Evolutionary conservation across 306 rosid species (phyloP).

Genomic region (Cicer arietinum): DNA sequence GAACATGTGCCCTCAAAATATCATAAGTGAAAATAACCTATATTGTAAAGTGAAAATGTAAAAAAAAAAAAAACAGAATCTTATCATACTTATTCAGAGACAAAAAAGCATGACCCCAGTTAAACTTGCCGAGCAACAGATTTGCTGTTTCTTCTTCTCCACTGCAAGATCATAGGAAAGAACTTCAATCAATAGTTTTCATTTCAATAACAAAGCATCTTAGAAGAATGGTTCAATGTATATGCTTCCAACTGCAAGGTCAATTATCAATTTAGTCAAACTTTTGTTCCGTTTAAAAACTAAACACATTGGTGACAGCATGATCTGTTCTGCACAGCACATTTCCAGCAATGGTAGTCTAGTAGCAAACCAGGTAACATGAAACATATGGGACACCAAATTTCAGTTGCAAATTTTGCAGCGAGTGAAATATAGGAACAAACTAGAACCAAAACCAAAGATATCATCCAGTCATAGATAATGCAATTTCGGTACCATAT

Average conservation of each 20-base stretch:
- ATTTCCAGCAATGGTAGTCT: background rate
- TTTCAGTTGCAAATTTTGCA: background rate
- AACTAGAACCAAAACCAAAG: slow-evolving; percentile 12
- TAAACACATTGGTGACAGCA: slow-evolving; percentile 35
- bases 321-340: slow-evolving; percentile 28
- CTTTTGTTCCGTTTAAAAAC: slow-evolving; percentile 23
- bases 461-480: slow-evolving; percentile 25
- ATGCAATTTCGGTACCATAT: slow-evolving; percentile 67
- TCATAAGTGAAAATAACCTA: slow-evolving; percentile 14
- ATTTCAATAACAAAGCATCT: slow-evolving; percentile 33
- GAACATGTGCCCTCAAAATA: background rate
- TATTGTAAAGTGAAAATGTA: slow-evolving; percentile 4
- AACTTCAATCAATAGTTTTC: slow-evolving; percentile 25
- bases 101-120: slow-evolving; percentile 95
- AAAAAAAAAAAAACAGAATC: slow-evolving; percentile 4
- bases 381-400: slow-evolving; percentile 29
- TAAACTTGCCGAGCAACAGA: slow-evolving; percentile 86
- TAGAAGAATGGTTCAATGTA: slow-evolving; percentile 8
- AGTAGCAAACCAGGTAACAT: slow-evolving; percentile 21
- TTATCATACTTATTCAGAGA: slow-evolving; percentile 77
- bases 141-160: slow-evolving; percentile 95
- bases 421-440: slow-evolving; percentile 1
- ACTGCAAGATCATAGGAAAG: slow-evolving; percentile 56
- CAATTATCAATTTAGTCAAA: slow-evolving; percentile 21
- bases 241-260: slow-evolving; percentile 29